These are phyloP conservation scores for Candida berthetii DNA, from an alignment of 805 yeast genomes.

Conservation along the genomic window DNA sequence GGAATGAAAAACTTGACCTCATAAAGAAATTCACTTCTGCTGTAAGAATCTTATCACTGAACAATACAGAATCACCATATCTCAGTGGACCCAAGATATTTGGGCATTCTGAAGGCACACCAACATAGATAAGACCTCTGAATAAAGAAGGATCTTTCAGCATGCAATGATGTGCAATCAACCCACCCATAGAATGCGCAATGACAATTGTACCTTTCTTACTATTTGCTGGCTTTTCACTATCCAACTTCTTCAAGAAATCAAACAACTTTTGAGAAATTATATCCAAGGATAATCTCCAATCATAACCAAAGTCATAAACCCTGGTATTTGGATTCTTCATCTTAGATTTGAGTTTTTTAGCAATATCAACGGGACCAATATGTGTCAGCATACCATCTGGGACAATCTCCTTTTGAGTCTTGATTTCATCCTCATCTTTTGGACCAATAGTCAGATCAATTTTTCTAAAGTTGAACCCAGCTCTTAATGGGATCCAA, in stretches of 20 bases:
- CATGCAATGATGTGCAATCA: conserved; percentile 76
- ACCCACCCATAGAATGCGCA: conserved; percentile 95
- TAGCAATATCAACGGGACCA: conserved; percentile 82
- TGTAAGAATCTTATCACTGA: conserved; percentile 69
- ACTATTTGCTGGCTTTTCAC: conserved; percentile 30
- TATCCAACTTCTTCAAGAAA: conserved; percentile 36
- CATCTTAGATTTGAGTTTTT: conserved; percentile 50
- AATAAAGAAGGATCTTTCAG: conserved; percentile 61
- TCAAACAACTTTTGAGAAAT: conserved; percentile 44
- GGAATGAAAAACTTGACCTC: conserved; percentile 76
- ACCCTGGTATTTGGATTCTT: conserved; percentile 55
- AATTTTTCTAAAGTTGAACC: conserved; percentile 65
- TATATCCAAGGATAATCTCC: conserved; percentile 72
- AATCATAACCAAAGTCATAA: conserved; percentile 85
- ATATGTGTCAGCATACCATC: conserved; percentile 76
- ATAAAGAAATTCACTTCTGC: conserved; percentile 82
- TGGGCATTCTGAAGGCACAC: conserved; percentile 79
- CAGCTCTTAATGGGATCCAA: conserved; percentile 87
- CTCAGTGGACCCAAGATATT: conserved; percentile 83
- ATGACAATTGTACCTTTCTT: conserved; percentile 63
- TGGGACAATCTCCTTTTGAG: conserved; percentile 49
- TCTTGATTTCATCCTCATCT: conserved; percentile 59
- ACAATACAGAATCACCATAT: conserved; percentile 72
- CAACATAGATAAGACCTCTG: conserved; percentile 75
- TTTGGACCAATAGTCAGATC: conserved; percentile 69